Base-by-base conservation (phyloP, 1,139 yeast species). In the Geotrichum klebahnii region DNA sequence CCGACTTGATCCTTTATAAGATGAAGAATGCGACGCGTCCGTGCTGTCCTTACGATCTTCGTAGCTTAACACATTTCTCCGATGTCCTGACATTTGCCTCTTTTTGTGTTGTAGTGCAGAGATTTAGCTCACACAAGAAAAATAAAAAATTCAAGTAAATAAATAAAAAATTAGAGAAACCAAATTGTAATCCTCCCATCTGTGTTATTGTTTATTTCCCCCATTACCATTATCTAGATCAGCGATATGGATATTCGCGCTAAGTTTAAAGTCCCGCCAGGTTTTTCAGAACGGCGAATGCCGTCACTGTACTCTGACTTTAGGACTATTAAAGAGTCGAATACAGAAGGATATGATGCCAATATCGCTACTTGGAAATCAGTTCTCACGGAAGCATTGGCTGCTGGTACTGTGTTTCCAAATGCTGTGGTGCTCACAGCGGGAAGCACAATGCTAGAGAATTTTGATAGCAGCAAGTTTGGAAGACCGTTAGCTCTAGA, bases 311-410 rank as follows among this genome's bases (percentile, higher is more conserved):
- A 80, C 60, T 77, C 85, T 10, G 78, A 84, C 62, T 84, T 82
- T 60, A 63, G 69, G 5, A 70, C 72, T 9, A 71, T 80, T 33
- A 70, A 73, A 58, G 76, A 73, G 8, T 59, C 75, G 20, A 84
- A 84, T 61, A 78, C 77, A 1, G 89, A 82, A 55, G 94, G 94
- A 1, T 84, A 71, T 57, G 78, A 73, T 34, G 92, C 92, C 22
- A 84, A 84, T 60, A 56, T 83, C n/a, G 64, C 66, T 2, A 84
- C 88, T 1, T 84, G 94, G 94, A 67, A 64, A 44, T 55, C 61
- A 2, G 65, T 70, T 2, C 60, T 76, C 12, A 41, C 55, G 20
- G 61, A 62, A 31, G 59, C 67, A 33, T 51, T 65, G 9, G 51
- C 57, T 9, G 45, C 52, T 5, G 60, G 63, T 23, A 57, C 51